Conservation (phyloP, 352 stramenopile genomes). For the Pythium aquatile region DNA sequence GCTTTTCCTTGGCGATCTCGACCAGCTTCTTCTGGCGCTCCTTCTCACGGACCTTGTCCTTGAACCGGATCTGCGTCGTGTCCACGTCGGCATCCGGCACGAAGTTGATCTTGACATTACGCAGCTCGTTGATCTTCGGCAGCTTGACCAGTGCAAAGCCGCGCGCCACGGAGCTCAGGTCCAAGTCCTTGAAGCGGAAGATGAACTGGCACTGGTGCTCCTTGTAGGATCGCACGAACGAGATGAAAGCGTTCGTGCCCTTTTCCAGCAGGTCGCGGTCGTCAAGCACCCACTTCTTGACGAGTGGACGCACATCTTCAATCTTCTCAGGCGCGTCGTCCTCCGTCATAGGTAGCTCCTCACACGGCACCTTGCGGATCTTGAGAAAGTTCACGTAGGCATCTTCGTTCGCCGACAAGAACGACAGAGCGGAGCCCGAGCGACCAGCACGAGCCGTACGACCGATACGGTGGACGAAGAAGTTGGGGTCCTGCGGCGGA, state of each 20-base stretch:
- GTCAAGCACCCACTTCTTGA: constrained; percentile 87
- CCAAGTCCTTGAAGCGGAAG: constrained; percentile 97
- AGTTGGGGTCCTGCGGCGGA: constrained; percentile 96
- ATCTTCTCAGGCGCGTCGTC: constrained; percentile 53
- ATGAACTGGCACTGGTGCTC: constrained; percentile 99
- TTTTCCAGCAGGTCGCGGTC: constrained; percentile 98
- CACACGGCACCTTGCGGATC: constrained; percentile 92
- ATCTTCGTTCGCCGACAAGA: constrained; percentile 96
- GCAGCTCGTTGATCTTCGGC: constrained; percentile 87
- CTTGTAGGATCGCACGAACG: constrained; percentile 99
- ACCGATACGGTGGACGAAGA: constrained; percentile 98
- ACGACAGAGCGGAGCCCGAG: constrained; percentile 91
- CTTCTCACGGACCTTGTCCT: constrained; percentile 96
- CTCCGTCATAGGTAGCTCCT: constrained; percentile 66
- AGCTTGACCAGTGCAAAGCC: constrained; percentile 83
- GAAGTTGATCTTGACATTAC: constrained; percentile 85
- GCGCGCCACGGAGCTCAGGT: constrained; percentile 91
- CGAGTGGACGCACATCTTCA: constrained; percentile 83
- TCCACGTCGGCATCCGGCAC: constrained; percentile 79
- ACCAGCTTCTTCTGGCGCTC: constrained; percentile 95
- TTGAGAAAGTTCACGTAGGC: constrained; percentile 97
- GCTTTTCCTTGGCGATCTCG: constrained; percentile 69
- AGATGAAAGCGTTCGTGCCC: constrained; percentile 98
- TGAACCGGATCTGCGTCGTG: constrained; percentile 92
- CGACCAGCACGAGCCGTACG: constrained; percentile 95